These are phyloP conservation scores for Rhynchospora pubera DNA, from an alignment of 176 grass and related monocot species.

Conservation along the genomic window DNA sequence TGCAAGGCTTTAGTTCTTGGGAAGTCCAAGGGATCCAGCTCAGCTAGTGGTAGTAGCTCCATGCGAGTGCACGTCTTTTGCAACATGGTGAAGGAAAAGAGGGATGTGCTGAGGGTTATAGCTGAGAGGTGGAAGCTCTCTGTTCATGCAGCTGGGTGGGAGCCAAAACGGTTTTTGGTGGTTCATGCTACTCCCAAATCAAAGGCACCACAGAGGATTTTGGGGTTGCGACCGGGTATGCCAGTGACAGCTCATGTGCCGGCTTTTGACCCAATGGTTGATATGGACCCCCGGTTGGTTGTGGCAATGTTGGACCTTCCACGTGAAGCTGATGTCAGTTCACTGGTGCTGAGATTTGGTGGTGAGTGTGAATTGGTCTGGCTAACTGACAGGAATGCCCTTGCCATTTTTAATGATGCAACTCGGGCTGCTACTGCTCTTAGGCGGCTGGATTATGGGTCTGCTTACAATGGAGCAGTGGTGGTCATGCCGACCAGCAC, in stretches of 20 bases:
- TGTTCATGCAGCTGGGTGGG: slow-evolving; percentile 65
- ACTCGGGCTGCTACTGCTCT: slow-evolving; percentile 75
- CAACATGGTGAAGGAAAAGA: slow-evolving; percentile 75
- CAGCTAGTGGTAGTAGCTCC: slow-evolving; percentile 26
- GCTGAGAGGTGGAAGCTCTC: slow-evolving; percentile 93
- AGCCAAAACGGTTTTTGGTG: slow-evolving; percentile 76
- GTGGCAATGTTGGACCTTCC: slow-evolving; percentile 88
- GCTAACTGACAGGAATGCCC: slow-evolving; percentile 88
- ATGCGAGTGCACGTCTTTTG: slow-evolving; percentile 73
- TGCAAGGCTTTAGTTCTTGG: slow-evolving; percentile 90
- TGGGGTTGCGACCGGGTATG: slow-evolving; percentile 53
- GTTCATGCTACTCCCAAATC: slow-evolving; percentile 83
- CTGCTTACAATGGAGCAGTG: slow-evolving; percentile 70
- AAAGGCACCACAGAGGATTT: slow-evolving; percentile 56
- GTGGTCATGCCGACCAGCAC: slow-evolving; percentile 33
- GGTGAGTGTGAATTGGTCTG: slow-evolving; percentile 94
- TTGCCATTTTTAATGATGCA: slow-evolving; percentile 70
- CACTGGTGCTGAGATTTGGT: slow-evolving; percentile 81
- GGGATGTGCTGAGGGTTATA: slow-evolving; percentile 62
- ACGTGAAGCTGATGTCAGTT: slow-evolving; percentile 84
- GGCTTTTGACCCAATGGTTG: slow-evolving; percentile 59
- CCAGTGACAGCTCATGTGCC: slow-evolving; percentile 38
- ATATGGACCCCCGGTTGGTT: slow-evolving; percentile 85
- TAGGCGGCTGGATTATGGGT: slow-evolving; percentile 83
- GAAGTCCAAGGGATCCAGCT: slow-evolving; percentile 50